Percentiles rank a stretch among this genome's conserved stretches.
These are phyloP conservation scores for Paramecium octaurelia DNA, from an alignment of 73 alveolate genomes.

Conservation along the genomic window DNA sequence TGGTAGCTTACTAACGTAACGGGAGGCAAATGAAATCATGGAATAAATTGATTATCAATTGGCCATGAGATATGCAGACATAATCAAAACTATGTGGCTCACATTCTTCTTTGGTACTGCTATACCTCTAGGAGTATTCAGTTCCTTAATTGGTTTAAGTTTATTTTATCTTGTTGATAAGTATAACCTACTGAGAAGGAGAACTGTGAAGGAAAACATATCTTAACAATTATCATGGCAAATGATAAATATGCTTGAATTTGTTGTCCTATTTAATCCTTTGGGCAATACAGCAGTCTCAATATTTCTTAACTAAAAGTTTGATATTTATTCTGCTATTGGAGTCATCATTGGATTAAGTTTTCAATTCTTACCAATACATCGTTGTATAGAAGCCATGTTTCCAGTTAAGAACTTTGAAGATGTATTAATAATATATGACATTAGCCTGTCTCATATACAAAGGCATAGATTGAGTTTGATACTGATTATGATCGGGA, in stretches of 20 bases:
- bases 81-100: slow-evolving; percentile 63
- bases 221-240: slow-evolving; percentile 56
- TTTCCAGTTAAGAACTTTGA: slow-evolving; percentile 37
- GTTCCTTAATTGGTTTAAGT: slow-evolving; percentile 51
- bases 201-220: slow-evolving; percentile 57
- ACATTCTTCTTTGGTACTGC: slow-evolving; percentile 53
- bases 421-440: not conserved
- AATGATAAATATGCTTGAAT: slow-evolving; percentile 19
- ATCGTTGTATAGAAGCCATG: not conserved
- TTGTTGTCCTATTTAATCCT: not conserved
- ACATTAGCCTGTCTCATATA: slow-evolving; percentile 49
- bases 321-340: not conserved
- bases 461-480: slow-evolving; percentile 45
- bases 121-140: slow-evolving; percentile 50
- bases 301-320: not conserved
- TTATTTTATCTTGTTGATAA: slow-evolving; percentile 42
- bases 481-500: slow-evolving; percentile 62
- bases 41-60: slow-evolving; percentile 27
- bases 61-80: slow-evolving; percentile 59
- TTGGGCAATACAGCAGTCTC: not conserved
- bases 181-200: slow-evolving; percentile 47
- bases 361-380: not conserved
- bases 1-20: slow-evolving; percentile 40
- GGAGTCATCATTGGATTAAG: not conserved
- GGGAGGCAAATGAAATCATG: slow-evolving; percentile 44